These are phyloP conservation scores for Heritiera fomes DNA, from an alignment of 345 rosid species.

Conservation along the genomic window DNA sequence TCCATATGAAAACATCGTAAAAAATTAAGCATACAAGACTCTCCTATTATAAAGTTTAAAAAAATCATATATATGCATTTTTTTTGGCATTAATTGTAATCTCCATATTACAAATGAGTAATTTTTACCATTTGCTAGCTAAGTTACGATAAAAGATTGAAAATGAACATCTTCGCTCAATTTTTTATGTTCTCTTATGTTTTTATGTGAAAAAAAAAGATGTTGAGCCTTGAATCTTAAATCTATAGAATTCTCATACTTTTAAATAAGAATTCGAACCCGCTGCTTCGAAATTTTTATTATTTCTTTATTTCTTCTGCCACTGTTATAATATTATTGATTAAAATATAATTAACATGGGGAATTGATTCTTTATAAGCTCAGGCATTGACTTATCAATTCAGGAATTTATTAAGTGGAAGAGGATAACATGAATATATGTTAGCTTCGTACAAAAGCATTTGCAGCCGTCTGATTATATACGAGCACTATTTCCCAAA, in stretches of 20 bases:
- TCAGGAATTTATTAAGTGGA: slow-evolving; percentile 23
- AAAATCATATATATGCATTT: too few relatives aligned
- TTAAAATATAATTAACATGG: slow-evolving; percentile 16
- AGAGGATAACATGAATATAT: not conserved
- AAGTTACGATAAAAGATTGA: not conserved
- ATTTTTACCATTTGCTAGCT: not conserved
- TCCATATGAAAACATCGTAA: not conserved
- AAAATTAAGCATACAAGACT: too few relatives aligned
- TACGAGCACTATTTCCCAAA: not conserved
- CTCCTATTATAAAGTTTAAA: too few relatives aligned
- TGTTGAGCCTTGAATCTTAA: too few relatives aligned
- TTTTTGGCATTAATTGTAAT: too few relatives aligned
- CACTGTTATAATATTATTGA: not conserved
- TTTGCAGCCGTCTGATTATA: not conserved
- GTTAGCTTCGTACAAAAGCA: not conserved
- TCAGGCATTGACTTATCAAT: slow-evolving; percentile 8
- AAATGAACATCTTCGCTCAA: not conserved
- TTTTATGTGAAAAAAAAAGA: too few relatives aligned
- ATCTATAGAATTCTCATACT: too few relatives aligned
- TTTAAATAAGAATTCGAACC: too few relatives aligned
- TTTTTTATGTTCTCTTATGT: too few relatives aligned
- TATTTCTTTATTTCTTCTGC: too few relatives aligned
- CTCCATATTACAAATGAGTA: too few relatives aligned
- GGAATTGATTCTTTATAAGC: slow-evolving; percentile 24
- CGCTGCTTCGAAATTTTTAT: too few relatives aligned